Conservation (phyloP, 306 rosid species). For the Ormosia emarginata region DNA sequence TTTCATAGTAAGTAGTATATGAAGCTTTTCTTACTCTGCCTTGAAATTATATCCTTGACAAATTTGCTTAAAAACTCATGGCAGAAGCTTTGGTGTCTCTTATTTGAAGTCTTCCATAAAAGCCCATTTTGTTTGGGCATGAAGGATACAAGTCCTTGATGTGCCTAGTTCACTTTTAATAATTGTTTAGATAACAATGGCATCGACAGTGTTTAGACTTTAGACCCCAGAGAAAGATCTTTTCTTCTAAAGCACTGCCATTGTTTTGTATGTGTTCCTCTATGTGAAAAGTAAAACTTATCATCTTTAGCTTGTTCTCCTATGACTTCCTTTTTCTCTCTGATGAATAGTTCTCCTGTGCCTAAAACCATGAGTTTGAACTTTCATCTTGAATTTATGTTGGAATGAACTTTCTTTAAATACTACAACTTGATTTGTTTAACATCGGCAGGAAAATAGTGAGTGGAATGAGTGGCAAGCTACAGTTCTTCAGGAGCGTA, state of each 20-base stretch:
- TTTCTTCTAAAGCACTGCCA: neutral
- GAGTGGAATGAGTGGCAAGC: conserved; percentile 94
- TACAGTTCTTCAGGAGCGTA: conserved; percentile 81
- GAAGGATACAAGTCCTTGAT: neutral
- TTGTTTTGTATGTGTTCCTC: neutral
- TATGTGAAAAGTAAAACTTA: neutral
- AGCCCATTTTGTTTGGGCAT: neutral
- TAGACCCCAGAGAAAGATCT: neutral
- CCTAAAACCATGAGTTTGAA: neutral
- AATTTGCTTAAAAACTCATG: neutral
- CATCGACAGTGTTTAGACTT: neutral
- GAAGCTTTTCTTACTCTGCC: neutral
- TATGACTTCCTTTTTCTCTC: neutral
- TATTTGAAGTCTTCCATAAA: neutral
- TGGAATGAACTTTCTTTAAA: neutral
- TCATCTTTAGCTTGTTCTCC: neutral
- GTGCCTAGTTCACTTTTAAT: neutral
- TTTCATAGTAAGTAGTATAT: neutral
- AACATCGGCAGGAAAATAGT: conserved; percentile 56
- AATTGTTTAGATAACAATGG: neutral
- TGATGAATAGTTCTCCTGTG: neutral
- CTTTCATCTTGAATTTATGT: neutral
- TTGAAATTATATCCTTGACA: neutral
- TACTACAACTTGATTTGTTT: neutral
- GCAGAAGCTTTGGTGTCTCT: neutral